Base-by-base conservation (phyloP, 306 rosid species). In the Acacia confusa region DNA sequence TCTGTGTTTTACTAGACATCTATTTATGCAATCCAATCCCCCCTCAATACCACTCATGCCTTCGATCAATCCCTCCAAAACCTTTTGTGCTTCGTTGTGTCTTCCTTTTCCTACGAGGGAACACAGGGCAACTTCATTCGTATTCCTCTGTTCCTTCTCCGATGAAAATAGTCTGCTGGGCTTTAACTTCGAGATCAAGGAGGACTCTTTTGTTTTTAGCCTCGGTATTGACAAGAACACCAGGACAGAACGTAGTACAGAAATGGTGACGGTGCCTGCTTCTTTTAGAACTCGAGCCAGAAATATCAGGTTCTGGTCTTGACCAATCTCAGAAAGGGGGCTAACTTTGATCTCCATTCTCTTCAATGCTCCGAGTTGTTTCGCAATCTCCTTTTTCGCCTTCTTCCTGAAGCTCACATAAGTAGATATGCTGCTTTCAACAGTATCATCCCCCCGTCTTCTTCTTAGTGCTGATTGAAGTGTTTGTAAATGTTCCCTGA, bases 401-500 rank as follows among this genome's bases (percentile, higher is more conserved):
- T 85, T 90, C 86, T 85, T 95, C 47, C 91, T 88, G 27, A 89
- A 89, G 86, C 66, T 70, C 2, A 82, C 75, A 76, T 87, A 89
- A 70, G 89, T 75, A 74, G 88, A 87, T 79, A 92, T 70, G 20
- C 68, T 86, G 45, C 48, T 83, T 75, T 86, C 92, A 3, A 92
- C 79, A 82, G 84, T 83, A 2, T 90, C 86, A 78, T 83, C 88
- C 17, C 87, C 81, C 10, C 78, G 77, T 84, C 87, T 90, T 83
- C 99, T 84, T 7, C 95, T 91, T 1, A 90, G 61, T 0, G 94
- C 89, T 2, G 91, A 92, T 19, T 88, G 93, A 78, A 95, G 93
- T 25, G 81, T 64, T 53, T 85, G 95, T 14, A 87, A 87, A 57
- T 91, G 93, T 84, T 91, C 93, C 77, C 82, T 88, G 52, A 89